Base-by-base conservation (phyloP, 768 basidiomycete genomes). In the Naganishia vishniacii region DNA sequence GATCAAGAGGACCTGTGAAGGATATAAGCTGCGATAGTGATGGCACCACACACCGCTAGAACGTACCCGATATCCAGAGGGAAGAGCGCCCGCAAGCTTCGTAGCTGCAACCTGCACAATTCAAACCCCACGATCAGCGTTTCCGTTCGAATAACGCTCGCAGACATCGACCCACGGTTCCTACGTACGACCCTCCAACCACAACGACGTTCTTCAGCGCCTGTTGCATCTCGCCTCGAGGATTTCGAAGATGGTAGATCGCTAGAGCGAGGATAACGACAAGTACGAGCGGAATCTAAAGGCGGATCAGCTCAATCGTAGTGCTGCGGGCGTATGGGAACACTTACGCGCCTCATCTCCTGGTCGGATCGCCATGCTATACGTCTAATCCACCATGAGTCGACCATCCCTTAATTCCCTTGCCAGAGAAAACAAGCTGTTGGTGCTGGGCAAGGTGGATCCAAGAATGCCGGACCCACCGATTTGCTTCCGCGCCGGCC, bases 131-230 rank as follows among this genome's bases (percentile, higher is more conserved):
- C 11, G 7, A 56, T 46, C 25, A 47, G 16, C 44, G 16, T 47
- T 26, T 5, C 8, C 8, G 37, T n/a, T 23, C n/a, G 11, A 23
- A 0, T 8, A 18, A 32, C 0, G n/a, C 25, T 4, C 2, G 20
- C 13, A 2, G 29, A 6, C 2, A 1, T 31, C 5, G 29, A 56
- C 65, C 53, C 48, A 65, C 65, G 23, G 18, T 41, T 12, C 65
- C 65, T 8, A 65, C 65, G 29, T 65, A 65, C 0, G 59, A 61
- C 16, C 65, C 65, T 29, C 65, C 65, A 16, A 65, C 49, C 34
- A 65, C 65, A 26, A 65, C 44, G 20, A 65, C 65, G 34, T 65
- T 65, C 46, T 61, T 61, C n/a, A 61, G 20, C 4, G 34, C 53
- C 32, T 18, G 32, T 28, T 32, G 29, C 20, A 29, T 40, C 20